phyloP scores from a whole-genome alignment of 2,329 filamentous ascomycete genomes.

The Penicillium occitanis region DNA sequence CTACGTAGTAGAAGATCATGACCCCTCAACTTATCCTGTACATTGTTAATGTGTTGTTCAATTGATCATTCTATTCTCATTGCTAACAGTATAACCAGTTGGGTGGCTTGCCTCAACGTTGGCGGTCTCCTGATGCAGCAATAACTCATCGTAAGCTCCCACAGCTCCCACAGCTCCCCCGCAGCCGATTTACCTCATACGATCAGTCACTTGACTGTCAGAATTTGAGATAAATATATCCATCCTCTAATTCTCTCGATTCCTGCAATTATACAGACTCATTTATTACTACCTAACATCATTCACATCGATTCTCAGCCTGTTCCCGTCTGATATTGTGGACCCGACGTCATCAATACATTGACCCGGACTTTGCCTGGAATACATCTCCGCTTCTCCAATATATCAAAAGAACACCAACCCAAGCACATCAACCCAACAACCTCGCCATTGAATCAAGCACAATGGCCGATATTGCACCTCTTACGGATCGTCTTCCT shows the following conservation, averaged over 20 bases:
- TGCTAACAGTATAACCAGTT: background rate
- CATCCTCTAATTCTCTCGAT: background rate
- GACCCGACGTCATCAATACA: constrained; percentile 24
- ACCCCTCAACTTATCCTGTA: background rate
- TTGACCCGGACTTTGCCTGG: constrained; percentile 1
- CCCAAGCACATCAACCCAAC: background rate
- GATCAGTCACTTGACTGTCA: constrained; percentile 6
- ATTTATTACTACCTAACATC: background rate
- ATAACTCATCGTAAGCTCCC: background rate
- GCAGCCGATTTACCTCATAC: constrained; percentile 6
- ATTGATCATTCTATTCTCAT: background rate
- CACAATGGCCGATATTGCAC: constrained; percentile 35
- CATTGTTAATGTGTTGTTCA: background rate
- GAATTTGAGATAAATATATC: background rate
- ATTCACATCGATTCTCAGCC: background rate
- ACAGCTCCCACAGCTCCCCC: constrained; percentile 6
- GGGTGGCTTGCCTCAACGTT: background rate
- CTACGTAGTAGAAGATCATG: background rate
- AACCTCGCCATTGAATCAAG: background rate
- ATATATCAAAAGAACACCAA: background rate
- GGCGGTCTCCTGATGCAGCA: background rate
- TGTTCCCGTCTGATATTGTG: background rate
- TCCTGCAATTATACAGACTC: background rate
- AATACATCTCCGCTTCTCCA: background rate
- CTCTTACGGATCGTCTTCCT: constrained; percentile 33